These are phyloP conservation scores for Fusarium ambrosium DNA, from an alignment of 2,329 filamentous ascomycete species.

Conservation along the genomic window DNA sequence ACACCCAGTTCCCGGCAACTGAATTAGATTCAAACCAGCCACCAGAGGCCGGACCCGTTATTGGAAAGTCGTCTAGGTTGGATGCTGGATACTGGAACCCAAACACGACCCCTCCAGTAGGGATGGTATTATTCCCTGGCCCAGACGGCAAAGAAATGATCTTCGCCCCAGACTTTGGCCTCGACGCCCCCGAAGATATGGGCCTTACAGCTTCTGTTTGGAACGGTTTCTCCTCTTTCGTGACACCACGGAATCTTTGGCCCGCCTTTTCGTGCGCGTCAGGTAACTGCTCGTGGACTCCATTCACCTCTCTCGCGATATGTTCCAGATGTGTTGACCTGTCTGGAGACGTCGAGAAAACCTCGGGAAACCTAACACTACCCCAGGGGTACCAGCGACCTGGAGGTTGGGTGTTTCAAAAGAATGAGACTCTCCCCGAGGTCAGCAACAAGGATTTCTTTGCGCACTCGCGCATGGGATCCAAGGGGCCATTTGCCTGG, in stretches of 20 bases:
- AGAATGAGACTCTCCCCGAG: not conserved
- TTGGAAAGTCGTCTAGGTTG: not conserved
- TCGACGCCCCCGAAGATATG: not conserved
- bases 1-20: not conserved
- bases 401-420: accelerated
- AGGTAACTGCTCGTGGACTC: conserved; percentile 26
- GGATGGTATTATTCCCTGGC: no score
- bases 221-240: conserved; percentile 15
- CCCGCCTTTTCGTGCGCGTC: conserved; percentile 18
- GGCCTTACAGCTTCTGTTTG: conserved; percentile 3
- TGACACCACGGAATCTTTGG: not conserved
- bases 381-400: no score
- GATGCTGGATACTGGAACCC: not conserved
- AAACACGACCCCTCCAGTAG: no score
- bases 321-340: conserved; percentile 13
- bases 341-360: not conserved
- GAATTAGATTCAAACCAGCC: not conserved
- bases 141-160: not conserved
- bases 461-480: not conserved
- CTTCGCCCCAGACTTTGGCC: not conserved
- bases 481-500: not conserved
- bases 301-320: conserved; percentile 2
- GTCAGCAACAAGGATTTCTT: not conserved
- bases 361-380: not conserved
- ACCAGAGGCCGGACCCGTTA: not conserved